Evolutionary conservation across 495 filamentous ascomycete genomes (phyloP), one percentile per base, ranked within the genome.

Genomic region (Immersiella caudata): DNA sequence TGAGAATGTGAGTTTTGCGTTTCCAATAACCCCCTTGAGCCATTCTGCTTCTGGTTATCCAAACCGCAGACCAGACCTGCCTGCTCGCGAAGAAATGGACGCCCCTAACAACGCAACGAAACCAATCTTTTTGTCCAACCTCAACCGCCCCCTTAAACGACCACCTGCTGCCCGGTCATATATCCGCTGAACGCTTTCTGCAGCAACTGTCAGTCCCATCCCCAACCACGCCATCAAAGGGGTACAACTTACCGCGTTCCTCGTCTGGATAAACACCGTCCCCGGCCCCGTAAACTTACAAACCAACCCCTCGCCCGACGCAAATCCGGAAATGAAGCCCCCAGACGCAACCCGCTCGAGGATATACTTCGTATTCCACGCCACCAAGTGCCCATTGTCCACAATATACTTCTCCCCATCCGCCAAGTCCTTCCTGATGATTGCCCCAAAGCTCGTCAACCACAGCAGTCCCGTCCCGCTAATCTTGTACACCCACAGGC

Each of bases 311-410:
- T 99, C 95, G 2, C 86, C 89, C 1, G 91, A 88, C 35, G 87
- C 87, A 22, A 96, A 78, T 25, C 87, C 86, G 25, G 91, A 93
- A 6, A 98, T 89, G 54, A 99, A 87, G 25, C 95, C 96, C 14
- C 95, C 95, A 21, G 90, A 93, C 0, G 95, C 88, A 12, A 93
- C 91, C 9, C 96, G 90, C 78, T 97, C 92, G 55, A 98, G 87
- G 12, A 89, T 81, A 73, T 98, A 99, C 68, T 96, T 91, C 76
- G 92, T 94, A 73, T 97, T 97, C 95, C 95, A 99, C 5, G 95
- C 96, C 0, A 99, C 94, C 6, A 99, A 82, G 69, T 99, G 93
- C 11, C 94, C 94, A 72, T 99, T 99, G 72, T 99, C 94, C 60
- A 99, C 88, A 65, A 93, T 91, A 76, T 97, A 99, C 64, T 87